phyloP scores from a whole-genome alignment of 2,329 filamentous ascomycete species.

The Thermomyces lanuginosus region DNA sequence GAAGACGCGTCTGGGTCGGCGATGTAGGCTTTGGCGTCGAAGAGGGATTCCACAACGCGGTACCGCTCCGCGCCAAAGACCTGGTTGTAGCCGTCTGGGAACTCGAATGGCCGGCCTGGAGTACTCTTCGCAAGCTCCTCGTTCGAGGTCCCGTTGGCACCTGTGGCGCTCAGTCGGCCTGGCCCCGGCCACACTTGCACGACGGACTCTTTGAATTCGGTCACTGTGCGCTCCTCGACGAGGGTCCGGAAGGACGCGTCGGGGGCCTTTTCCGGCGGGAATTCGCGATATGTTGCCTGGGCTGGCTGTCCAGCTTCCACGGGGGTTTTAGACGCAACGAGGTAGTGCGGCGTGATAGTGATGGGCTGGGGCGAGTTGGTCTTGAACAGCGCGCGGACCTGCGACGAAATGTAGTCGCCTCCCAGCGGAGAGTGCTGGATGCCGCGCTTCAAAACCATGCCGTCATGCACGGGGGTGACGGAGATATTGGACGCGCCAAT shows the following conservation, averaged over 20 bases:
- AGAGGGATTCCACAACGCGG: conserved; percentile 73
- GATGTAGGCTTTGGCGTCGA: conserved; percentile 67
- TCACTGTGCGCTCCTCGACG: conserved; percentile 83
- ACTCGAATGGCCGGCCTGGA: conserved; percentile 81
- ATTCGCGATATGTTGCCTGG: conserved; percentile 58
- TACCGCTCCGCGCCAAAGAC: conserved; percentile 83
- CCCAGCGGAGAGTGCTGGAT: conserved; percentile 72
- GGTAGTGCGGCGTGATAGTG: conserved; percentile 66
- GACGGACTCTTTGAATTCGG: conserved; percentile 94
- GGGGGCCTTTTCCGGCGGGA: conserved; percentile 41
- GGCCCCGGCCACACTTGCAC: conserved; percentile 85
- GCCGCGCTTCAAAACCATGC: conserved; percentile 81
- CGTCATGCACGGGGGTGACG: conserved; percentile 83
- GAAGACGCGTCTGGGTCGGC: conserved; percentile 28
- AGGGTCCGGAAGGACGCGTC: conserved; percentile 59
- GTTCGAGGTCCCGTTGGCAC: conserved; percentile 43
- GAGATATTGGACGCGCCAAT: conserved; percentile 78
- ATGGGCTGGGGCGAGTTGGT: conserved; percentile 50
- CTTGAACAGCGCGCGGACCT: conserved; percentile 68
- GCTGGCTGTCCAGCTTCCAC: conserved; percentile 74
- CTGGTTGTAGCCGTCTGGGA: conserved; percentile 92
- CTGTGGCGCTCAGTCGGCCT: conserved; percentile 41
- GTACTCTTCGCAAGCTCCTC: conserved; percentile 57
- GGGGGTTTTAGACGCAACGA: conserved; percentile 70
- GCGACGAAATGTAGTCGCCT: conserved; percentile 76